Evolutionary conservation across 2,329 filamentous ascomycete genomes (phyloP).

Genomic region (Venturia aucupariae): DNA sequence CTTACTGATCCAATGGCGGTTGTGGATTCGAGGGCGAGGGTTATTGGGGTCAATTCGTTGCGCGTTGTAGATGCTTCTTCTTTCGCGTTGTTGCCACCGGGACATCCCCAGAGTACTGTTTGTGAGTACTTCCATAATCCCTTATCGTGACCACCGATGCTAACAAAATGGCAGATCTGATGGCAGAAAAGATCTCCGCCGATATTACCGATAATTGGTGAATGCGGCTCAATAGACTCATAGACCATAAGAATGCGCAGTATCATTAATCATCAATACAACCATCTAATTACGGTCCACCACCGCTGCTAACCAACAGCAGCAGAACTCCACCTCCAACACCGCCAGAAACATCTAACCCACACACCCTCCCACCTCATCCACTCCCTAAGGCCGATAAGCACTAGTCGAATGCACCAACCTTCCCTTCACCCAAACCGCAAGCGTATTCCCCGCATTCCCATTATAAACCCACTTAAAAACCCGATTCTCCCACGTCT

Average conservation of each 20-base stretch:
- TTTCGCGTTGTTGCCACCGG: constrained; percentile 18
- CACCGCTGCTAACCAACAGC: neutral
- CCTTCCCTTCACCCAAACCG: constrained; percentile 80
- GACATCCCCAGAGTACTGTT: constrained; percentile 18
- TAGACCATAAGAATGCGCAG: neutral
- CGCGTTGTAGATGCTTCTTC: constrained; percentile 20
- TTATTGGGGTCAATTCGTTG: constrained; percentile 22
- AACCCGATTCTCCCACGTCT: constrained; percentile 75
- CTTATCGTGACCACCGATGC: neutral
- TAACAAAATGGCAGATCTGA: neutral
- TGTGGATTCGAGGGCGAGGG: constrained; percentile 21
- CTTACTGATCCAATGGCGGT: constrained; percentile 21
- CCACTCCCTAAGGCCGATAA: constrained; percentile 9
- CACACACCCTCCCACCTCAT: neutral
- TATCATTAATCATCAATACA: neutral
- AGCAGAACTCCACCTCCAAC: neutral
- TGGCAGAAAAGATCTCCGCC: constrained; percentile 9
- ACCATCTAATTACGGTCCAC: neutral
- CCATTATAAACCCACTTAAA: constrained; percentile 94
- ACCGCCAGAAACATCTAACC: neutral
- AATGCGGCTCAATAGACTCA: neutral
- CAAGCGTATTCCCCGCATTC: constrained; percentile 81
- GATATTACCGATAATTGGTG: neutral
- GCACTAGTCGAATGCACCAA: constrained; percentile 56
- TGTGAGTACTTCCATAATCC: constrained; percentile 19